Evolutionary conservation across 2,329 filamentous ascomycete genomes (phyloP).

Genomic region (Drechslerella stenobrocha): DNA sequence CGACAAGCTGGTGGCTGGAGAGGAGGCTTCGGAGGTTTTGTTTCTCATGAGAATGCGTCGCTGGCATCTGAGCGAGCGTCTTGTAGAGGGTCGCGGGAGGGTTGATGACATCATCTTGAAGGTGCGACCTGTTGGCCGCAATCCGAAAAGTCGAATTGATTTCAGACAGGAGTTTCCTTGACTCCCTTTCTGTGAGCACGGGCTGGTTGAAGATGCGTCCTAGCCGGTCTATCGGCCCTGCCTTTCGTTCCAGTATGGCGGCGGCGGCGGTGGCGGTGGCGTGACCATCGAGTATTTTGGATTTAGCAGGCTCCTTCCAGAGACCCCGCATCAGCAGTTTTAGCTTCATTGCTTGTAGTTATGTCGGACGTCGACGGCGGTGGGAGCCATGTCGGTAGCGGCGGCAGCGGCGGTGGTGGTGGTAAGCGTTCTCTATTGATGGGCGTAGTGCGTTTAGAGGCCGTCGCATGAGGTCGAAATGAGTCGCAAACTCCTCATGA

Average conservation of each 20-base stretch:
- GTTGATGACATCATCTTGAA: slow-evolving; percentile 21
- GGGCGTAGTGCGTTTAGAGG: no score
- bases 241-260: no score
- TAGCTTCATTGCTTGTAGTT: slow-evolving; percentile 24
- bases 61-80: slow-evolving; percentile 12
- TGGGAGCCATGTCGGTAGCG: neutral
- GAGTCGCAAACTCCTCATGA: no score
- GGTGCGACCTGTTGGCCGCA: slow-evolving; percentile 18
- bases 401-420: neutral
- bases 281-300: no score
- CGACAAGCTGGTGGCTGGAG: neutral
- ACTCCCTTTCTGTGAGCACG: slow-evolving; percentile 32
- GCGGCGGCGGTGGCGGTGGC: no score
- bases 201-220: slow-evolving; percentile 27
- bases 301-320: neutral
- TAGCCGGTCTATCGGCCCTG: slow-evolving; percentile 15
- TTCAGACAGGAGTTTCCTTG: slow-evolving; percentile 23
- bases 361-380: neutral
- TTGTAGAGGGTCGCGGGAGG: slow-evolving; percentile 26
- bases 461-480: no score
- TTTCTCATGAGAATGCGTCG: neutral
- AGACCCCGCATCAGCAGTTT: neutral
- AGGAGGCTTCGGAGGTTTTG: slow-evolving; percentile 16
- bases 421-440: neutral
- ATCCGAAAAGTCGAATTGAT: slow-evolving; percentile 33